Conservation (phyloP, 1,284 basidiomycete genomes). For the Ustilago loliicola region DNA sequence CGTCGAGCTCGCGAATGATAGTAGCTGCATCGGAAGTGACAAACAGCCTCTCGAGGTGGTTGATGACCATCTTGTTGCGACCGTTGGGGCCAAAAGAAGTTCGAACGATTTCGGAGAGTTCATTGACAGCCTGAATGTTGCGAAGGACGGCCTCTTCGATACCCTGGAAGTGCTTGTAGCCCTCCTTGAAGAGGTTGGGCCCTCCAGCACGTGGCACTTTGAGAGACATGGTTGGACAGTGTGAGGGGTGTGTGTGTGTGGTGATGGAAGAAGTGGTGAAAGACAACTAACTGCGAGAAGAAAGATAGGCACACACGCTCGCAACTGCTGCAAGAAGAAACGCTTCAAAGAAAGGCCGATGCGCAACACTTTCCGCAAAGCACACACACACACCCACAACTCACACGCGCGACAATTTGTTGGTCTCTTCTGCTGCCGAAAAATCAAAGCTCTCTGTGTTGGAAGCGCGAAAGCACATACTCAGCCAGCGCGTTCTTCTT, state of each 20-base stretch:
- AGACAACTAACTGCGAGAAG: constrained; percentile 15
- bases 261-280: too few species aligned
- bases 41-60: constrained; percentile 91
- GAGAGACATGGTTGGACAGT: constrained; percentile 79
- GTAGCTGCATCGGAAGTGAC: constrained; percentile 99
- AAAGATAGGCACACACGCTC: constrained; percentile 8
- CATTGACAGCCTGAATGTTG: constrained; percentile 94
- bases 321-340: constrained; percentile 11
- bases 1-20: constrained; percentile 97
- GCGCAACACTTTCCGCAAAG: constrained; percentile 16
- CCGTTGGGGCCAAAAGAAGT: constrained; percentile 97
- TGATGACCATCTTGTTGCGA: constrained; percentile 70
- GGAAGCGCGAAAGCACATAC: background rate
- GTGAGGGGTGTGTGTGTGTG: background rate
- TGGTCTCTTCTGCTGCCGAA: constrained; percentile 3
- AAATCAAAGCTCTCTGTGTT: constrained; percentile 6
- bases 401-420: constrained; percentile 21
- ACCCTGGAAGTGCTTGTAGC: constrained; percentile 82
- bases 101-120: constrained; percentile 93
- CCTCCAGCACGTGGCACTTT: constrained; percentile 93
- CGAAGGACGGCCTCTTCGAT: constrained; percentile 87
- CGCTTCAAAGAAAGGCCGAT: constrained; percentile 13
- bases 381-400: constrained; percentile 6
- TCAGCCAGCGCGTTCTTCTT: constrained; percentile 42
- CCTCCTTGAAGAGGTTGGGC: constrained; percentile 86